Base-by-base conservation (phyloP, 75 land plant species). In the Pseudotsuga menziesii region DNA sequence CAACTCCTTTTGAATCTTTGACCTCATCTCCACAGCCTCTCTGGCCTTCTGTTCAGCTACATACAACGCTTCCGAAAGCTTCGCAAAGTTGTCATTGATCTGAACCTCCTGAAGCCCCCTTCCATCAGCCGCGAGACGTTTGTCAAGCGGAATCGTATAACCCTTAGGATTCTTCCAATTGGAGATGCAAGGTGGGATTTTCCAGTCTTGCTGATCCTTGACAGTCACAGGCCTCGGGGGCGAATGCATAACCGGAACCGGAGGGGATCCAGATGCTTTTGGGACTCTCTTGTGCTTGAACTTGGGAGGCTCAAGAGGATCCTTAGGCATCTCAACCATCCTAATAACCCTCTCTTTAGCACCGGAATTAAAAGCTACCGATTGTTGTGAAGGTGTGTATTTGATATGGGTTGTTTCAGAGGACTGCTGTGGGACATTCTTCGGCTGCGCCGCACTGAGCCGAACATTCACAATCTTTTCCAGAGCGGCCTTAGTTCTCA, bases 151-250 rank as follows among this genome's bases (percentile, higher is more conserved):
- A 57, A 96, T 96, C 0, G 99, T 96, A 55, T 96, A 96, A 56
- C 97, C 99, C 70, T 96, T 96, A 8, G 93, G 97, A 23, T 93
- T 93, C 78, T 96, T 96, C 99, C 99, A 96, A 63, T 96, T 96
- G 0, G 99, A 96, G 35, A 96, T 96, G 72, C 97, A 96, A 55
- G 99, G 99, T 4, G 99, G 99, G 1, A 93, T 93, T 67, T 96
- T 96, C 99, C 99, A 93, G 80, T 96, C 99, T 72, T 96, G 94
- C 75, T 93, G 99, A 76, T 96, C 99, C 69, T 96, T 93, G 75
- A 93, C 94, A 16, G 99, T 96, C 57, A 93, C 93, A n/a, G 94
- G 97, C 4, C 97, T 84, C 16, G 99, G 99, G 0, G 97, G 99
- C 5, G 94, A 93, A 75, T 93, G 94, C 94, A 92, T 91, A 13